Percentiles rank a stretch among this genome's conserved stretches.
Conservation (phyloP, 75 land plant genomes). For the Picea glauca region DNA sequence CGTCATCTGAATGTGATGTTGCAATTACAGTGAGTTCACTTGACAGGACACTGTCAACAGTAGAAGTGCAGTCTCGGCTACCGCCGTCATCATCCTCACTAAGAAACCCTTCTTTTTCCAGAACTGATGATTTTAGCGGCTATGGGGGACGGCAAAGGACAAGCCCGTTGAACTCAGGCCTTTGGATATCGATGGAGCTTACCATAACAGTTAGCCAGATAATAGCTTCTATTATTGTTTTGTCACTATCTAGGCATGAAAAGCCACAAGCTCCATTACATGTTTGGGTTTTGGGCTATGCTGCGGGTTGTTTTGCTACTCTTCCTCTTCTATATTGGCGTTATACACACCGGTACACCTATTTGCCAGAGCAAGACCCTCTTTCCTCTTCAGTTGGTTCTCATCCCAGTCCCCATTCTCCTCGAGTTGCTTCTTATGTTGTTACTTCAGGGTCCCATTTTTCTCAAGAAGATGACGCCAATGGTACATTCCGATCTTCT, state of each 20-base stretch:
- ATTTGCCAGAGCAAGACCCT: conserved; percentile 45
- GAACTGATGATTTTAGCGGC: conserved; percentile 24
- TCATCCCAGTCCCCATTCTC: conserved; percentile 16
- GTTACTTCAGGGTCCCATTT: conserved; percentile 22
- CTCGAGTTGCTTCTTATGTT: conserved; percentile 21
- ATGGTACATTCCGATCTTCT: conserved; percentile 1
- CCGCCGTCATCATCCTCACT: conserved; percentile 12
- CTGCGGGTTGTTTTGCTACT: conserved; percentile 81
- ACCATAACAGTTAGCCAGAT: conserved; percentile 79
- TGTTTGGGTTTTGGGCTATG: conserved; percentile 88
- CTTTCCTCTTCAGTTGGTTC: conserved; percentile 19
- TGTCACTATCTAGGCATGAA: conserved; percentile 76
- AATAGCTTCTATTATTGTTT: conserved; percentile 74
- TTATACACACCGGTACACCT: conserved; percentile 47
- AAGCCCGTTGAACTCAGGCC: conserved; percentile 79
- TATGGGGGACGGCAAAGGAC: conserved; percentile 41
- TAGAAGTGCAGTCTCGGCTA: conserved; percentile 4
- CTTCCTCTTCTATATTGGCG: conserved; percentile 95
- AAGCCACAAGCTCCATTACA: conserved; percentile 68
- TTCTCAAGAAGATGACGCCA: conserved; percentile 19
- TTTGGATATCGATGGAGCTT: conserved; percentile 85
- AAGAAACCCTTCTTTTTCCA: conserved; percentile 10
- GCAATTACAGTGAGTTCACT: not conserved
- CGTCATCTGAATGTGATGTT: conserved; percentile 20
- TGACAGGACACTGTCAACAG: conserved; percentile 18